phyloP scores from a whole-genome alignment of 1,139 yeast species.

The Tardiomyces blankii region DNA sequence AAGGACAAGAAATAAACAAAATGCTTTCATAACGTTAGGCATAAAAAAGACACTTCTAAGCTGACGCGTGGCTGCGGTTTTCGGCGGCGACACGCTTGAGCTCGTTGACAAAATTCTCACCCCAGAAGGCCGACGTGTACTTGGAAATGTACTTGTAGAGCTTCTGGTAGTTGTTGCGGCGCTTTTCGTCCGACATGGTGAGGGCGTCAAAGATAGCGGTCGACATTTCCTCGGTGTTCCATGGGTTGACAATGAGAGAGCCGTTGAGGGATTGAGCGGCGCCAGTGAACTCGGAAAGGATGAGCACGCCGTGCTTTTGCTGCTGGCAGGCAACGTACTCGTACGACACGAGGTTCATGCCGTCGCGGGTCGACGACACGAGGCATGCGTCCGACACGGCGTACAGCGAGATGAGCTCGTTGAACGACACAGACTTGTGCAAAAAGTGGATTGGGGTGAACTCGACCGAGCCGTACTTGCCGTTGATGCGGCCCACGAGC shows the following conservation, averaged over 20 bases:
- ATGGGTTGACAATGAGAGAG: constrained; percentile 86
- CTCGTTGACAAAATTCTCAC: constrained; percentile 90
- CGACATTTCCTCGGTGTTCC: constrained; percentile 94
- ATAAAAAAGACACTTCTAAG: too few relatives aligned
- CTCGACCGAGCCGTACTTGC: constrained; percentile 92
- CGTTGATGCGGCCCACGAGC: constrained; percentile 92
- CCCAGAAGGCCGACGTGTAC: constrained; percentile 95
- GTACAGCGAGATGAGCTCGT: constrained; percentile 83
- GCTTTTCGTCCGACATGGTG: constrained; percentile 75
- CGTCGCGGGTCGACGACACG: constrained; percentile 92
- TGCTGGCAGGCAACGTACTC: constrained; percentile 96
- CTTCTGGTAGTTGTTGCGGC: constrained; percentile 64
- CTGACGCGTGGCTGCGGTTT: too few relatives aligned
- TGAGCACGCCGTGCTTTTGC: constrained; percentile 72
- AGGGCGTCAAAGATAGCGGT: constrained; percentile 79
- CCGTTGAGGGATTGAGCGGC: constrained; percentile 98
- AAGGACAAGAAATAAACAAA: too few relatives aligned
- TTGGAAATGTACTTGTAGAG: constrained; percentile 80
- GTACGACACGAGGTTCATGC: constrained; percentile 93
- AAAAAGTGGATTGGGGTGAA: constrained; percentile 95
- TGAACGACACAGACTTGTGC: constrained; percentile 85
- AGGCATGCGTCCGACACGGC: constrained; percentile 81
- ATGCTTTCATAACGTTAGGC: too few relatives aligned
- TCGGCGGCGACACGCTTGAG: constrained; percentile 25
- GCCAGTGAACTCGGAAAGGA: constrained; percentile 91